Evolutionary conservation across 2,329 filamentous ascomycete genomes (phyloP).

Genomic region (Biscogniauxia mediterranea): DNA sequence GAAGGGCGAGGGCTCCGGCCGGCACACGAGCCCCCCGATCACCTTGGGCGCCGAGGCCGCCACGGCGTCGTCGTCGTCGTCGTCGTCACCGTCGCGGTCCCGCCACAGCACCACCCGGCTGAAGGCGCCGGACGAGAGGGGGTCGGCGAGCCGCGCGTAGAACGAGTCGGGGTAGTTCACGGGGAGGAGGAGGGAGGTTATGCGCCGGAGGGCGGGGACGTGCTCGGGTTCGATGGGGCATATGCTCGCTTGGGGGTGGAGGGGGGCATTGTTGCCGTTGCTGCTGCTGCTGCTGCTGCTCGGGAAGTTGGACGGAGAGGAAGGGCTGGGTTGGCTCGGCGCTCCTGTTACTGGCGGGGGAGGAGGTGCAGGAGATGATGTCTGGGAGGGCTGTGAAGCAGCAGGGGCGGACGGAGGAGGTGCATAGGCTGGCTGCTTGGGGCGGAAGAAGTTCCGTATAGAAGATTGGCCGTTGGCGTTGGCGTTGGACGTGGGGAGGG

Average conservation of each 20-base stretch:
- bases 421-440: slow-evolving; percentile 45
- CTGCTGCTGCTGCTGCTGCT: slow-evolving; percentile 2
- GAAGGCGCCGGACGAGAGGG: slow-evolving; percentile 49
- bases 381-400: slow-evolving; percentile 4
- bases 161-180: slow-evolving; percentile 64
- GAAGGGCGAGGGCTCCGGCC: slow-evolving; percentile 52
- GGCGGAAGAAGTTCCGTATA: slow-evolving; percentile 63
- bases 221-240: slow-evolving; percentile 49
- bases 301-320: slow-evolving; percentile 2
- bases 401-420: slow-evolving; percentile 37
- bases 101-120: slow-evolving; percentile 60
- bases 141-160: slow-evolving; percentile 55
- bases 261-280: not conserved
- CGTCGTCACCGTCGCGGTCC: slow-evolving; percentile 33
- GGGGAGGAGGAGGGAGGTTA: slow-evolving; percentile 63
- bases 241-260: slow-evolving; percentile 50
- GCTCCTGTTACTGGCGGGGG: slow-evolving; percentile 9
- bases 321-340: slow-evolving; percentile 14
- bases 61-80: slow-evolving; percentile 25
- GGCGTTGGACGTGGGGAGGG: slow-evolving; percentile 34
- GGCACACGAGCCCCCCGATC: slow-evolving; percentile 61
- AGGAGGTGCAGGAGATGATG: slow-evolving; percentile 11
- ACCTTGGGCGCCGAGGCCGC: slow-evolving; percentile 43
- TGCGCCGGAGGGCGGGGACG: slow-evolving; percentile 58
- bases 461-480: slow-evolving; percentile 47